These are phyloP conservation scores for Lodderomyces pseudojiufengensis DNA, from an alignment of 1,139 yeast genomes.

Conservation along the genomic window DNA sequence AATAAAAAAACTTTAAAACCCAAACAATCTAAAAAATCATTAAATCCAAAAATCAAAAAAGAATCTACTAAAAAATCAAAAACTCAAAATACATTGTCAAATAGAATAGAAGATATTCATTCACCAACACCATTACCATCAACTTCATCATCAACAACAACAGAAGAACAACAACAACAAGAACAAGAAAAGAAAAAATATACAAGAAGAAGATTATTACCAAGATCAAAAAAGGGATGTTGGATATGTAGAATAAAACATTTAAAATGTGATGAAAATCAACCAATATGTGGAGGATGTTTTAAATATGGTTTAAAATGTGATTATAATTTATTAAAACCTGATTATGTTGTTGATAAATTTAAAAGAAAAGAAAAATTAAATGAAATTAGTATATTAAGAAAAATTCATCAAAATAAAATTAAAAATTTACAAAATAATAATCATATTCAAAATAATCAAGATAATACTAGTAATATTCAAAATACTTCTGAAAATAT, in stretches of 20 bases:
- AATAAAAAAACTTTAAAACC: too few relatives aligned
- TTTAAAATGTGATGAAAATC: conserved; percentile 43
- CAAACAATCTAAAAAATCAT: too few relatives aligned
- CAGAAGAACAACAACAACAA: conserved; percentile 2
- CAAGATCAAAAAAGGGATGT: conserved; percentile 45
- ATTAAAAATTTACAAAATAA: conserved; percentile 1
- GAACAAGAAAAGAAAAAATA: conserved; percentile 26
- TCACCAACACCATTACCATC: conserved; percentile 15
- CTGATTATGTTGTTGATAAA: conserved; percentile 40
- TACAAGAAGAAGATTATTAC: conserved; percentile 41
- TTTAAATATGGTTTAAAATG: conserved; percentile 40
- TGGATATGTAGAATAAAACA: conserved; percentile 52
- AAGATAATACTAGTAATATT: neutral
- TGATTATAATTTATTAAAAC: conserved; percentile 42
- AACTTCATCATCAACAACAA: conserved; percentile 10
- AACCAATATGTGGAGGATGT: conserved; percentile 41
- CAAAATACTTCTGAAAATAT: too few relatives aligned
- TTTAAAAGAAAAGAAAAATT: conserved; percentile 34
- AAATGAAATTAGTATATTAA: conserved; percentile 27
- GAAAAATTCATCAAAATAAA: conserved; percentile 26
- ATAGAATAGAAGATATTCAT: too few relatives aligned
- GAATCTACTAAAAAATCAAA: too few relatives aligned
- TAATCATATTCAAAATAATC: too few relatives aligned
- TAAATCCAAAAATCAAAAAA: too few relatives aligned
- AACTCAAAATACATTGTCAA: neutral